A percentile compares a stretch with the other conserved stretches of the same genome.
phyloP scores from a whole-genome alignment of 1,284 basidiomycete genomes.

The Porodaedalea pini region DNA sequence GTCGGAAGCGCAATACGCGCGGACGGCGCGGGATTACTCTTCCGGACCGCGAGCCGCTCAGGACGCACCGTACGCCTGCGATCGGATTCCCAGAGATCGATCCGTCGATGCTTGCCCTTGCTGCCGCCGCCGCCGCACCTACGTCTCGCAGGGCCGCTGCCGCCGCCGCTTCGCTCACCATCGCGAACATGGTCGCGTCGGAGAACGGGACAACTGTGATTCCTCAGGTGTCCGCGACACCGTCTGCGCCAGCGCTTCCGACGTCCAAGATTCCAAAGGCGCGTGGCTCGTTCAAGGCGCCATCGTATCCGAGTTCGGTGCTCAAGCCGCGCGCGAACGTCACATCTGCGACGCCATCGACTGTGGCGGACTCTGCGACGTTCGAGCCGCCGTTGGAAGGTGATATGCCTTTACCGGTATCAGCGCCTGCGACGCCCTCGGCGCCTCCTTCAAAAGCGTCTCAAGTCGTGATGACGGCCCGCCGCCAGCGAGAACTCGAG shows the following conservation, averaged over 20 bases:
- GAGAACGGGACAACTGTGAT: constrained; percentile 67
- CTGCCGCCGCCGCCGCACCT: constrained; percentile 60
- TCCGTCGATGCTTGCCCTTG: constrained; percentile 59
- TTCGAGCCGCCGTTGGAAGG: constrained; percentile 56
- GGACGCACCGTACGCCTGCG: constrained; percentile 86
- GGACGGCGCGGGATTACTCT: constrained; percentile 86
- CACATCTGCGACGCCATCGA: constrained; percentile 55
- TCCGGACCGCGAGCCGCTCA: constrained; percentile 89
- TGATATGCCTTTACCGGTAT: constrained; percentile 45
- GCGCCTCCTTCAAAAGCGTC: constrained; percentile 44
- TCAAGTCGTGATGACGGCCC: constrained; percentile 47
- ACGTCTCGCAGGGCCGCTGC: constrained; percentile 78
- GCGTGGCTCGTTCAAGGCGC: constrained; percentile 71
- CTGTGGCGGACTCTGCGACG: constrained; percentile 56
- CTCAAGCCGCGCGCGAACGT: constrained; percentile 57
- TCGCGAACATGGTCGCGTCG: constrained; percentile 80
- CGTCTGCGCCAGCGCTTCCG: constrained; percentile 41
- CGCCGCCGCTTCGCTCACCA: constrained; percentile 74
- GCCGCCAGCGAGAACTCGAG: constrained; percentile 69
- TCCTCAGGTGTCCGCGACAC: constrained; percentile 40
- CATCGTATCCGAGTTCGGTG: constrained; percentile 51
- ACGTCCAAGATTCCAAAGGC: constrained; percentile 61
- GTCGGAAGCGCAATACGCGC: constrained; percentile 85
- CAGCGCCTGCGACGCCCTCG: constrained; percentile 31
- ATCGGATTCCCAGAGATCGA: constrained; percentile 81